Conservation (phyloP, 2,329 filamentous ascomycete genomes). For the Xylaria sp. region DNA sequence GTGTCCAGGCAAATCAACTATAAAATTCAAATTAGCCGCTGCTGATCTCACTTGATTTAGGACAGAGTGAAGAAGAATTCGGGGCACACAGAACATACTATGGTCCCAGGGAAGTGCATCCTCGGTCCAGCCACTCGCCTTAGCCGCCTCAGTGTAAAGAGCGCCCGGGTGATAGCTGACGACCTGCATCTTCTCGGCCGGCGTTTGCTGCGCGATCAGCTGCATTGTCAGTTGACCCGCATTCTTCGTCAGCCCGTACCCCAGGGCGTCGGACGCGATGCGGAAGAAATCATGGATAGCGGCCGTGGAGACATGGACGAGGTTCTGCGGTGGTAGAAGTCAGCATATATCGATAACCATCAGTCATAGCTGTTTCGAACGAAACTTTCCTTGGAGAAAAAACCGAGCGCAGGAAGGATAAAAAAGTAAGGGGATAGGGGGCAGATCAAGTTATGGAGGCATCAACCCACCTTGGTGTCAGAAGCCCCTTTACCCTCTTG, state of each 20-base stretch:
- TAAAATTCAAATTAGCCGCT: not conserved
- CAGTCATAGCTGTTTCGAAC: not conserved
- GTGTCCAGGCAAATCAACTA: constrained; percentile 49
- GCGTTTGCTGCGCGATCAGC: constrained; percentile 52
- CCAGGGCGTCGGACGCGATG: constrained; percentile 46
- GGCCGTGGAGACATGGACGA: constrained; percentile 27
- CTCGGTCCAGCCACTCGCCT: constrained; percentile 40
- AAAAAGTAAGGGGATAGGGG: too few relatives aligned
- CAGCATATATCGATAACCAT: not conserved
- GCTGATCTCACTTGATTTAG: too few relatives aligned
- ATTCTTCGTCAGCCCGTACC: constrained; percentile 55
- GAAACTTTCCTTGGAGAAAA: not conserved
- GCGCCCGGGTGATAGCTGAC: constrained; percentile 55
- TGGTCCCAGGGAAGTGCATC: constrained; percentile 47
- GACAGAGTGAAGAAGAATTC: not conserved
- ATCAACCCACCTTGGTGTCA: constrained; percentile 32
- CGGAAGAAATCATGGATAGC: constrained; percentile 49
- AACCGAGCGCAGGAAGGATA: not conserved
- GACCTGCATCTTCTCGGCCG: constrained; percentile 52
- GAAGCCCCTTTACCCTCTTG: constrained; percentile 44
- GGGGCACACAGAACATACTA: constrained; percentile 38
- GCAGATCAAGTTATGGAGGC: too few relatives aligned
- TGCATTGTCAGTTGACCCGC: constrained; percentile 53
- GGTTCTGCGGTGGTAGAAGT: constrained; percentile 2
- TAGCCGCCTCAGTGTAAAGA: constrained; percentile 50